Base-by-base conservation (phyloP, 2,329 filamentous ascomycete species). In the Neofusicoccum kwambonambiense region DNA sequence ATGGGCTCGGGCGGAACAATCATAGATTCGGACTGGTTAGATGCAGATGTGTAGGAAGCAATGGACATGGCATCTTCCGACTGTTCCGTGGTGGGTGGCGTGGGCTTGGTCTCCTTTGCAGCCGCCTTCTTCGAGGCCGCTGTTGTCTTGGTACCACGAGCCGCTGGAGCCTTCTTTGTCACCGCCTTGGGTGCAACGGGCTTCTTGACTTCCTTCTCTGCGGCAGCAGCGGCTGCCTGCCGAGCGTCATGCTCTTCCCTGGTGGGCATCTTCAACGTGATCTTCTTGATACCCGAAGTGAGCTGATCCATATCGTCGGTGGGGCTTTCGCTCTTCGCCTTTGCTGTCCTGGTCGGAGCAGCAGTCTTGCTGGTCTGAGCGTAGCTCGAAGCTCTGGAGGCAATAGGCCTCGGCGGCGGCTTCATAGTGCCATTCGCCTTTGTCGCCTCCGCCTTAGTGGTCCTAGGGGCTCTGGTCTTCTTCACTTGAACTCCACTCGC, bases 231-330 rank as follows among this genome's bases (percentile, higher is more conserved):
- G n/a, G 70, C 72, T 61, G 77, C 79, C 58, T 81, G 75, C 22
- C 82, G 76, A 7, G 79, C 80, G 34, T 86, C 83, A 66, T 87
- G 80, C 70, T 87, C 85, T 70, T 87, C 85, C 22, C 81, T 81
- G 0, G 84, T 80, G 0, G 84, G 84, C 60, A 88, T 77, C 67
- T 86, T 87, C 54, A 89, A 71, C 22, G 85, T 87, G 63, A 89
- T 83, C 34, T 83, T 83, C 70, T 84, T 84, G 66, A 88, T 73
- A 3, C 83, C 83, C 3, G 80, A 78, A 1, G 83, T 78, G 31
- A 87, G 73, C 17, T 76, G 77, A 50, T 87, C 84, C 50, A 87
- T 71, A 37, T 81, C 79, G 15, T 76, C 71, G 62, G 73, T 70
- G 69, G 70, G 58, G 50, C 19, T 64, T 54, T 71, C 75, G 66